Conservation (phyloP, 2,329 filamentous ascomycete genomes). For the Colletotrichum siamense region DNA sequence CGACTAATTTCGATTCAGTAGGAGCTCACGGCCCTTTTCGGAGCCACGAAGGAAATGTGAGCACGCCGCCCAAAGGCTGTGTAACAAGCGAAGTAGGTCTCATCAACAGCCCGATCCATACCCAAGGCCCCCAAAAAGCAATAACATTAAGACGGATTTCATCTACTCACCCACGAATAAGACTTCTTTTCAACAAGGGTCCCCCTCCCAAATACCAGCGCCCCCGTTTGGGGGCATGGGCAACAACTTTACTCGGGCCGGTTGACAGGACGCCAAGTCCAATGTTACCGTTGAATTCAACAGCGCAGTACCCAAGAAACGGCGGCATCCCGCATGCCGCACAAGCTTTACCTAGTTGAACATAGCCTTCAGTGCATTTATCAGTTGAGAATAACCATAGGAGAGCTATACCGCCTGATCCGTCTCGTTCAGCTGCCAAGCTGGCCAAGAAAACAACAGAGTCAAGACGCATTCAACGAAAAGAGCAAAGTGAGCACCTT, state of each 20-base stretch:
- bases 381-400: neutral
- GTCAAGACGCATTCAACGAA: neutral
- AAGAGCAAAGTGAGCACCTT: rapidly evolving
- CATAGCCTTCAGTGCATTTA: neutral
- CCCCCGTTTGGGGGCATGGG: neutral
- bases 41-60: rapidly evolving
- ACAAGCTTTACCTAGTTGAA: neutral
- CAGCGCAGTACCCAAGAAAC: neutral
- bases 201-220: neutral
- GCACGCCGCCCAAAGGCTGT: neutral
- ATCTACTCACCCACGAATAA: neutral
- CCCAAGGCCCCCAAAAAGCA: neutral
- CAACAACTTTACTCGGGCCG: neutral
- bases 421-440: neutral
- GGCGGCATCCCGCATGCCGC: neutral
- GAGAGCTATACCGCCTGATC: neutral
- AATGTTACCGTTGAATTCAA: neutral
- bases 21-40: neutral
- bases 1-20: rapidly evolving
- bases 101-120: neutral
- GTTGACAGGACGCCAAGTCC: neutral
- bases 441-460: neutral
- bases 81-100: rapidly evolving
- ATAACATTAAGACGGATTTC: rapidly evolving
- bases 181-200: neutral